Percentiles rank a stretch among this genome's conserved stretches.
Conservation (phyloP, 345 rosid species). For the Aquilaria yunnanensis region DNA sequence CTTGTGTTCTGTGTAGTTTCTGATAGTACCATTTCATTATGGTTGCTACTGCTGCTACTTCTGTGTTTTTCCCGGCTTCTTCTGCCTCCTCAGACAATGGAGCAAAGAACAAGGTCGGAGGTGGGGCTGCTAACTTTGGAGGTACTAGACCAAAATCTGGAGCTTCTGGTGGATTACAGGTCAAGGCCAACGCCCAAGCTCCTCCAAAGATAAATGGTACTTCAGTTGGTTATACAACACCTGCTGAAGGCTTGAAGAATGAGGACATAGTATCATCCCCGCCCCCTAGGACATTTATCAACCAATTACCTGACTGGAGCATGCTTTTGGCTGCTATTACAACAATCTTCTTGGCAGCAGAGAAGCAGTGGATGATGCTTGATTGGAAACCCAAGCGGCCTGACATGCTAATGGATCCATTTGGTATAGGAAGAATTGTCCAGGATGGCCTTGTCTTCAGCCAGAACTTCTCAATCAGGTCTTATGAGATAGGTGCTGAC, state of each 20-base stretch:
- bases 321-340: conserved; percentile 99
- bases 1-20: neutral
- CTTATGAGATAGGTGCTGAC: conserved; percentile 98
- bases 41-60: conserved; percentile 76
- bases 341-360: conserved; percentile 93
- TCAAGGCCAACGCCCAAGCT: conserved; percentile 86
- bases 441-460: conserved; percentile 84
- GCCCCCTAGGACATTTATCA: conserved; percentile 86
- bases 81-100: conserved; percentile 43
- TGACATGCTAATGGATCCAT: conserved; percentile 81
- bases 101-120: conserved; percentile 34
- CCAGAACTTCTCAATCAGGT: conserved; percentile 88
- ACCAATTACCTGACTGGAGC: conserved; percentile 98
- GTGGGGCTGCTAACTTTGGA: conserved; percentile 43
- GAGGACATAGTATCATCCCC: conserved; percentile 42
- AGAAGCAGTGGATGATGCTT: conserved; percentile 99
- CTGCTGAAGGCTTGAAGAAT: conserved; percentile 42
- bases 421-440: conserved; percentile 80
- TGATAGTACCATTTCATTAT: conserved; percentile 22
- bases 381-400: conserved; percentile 94
- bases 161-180: conserved; percentile 54
- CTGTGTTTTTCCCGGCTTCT: conserved; percentile 60
- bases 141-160: conserved; percentile 37
- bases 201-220: conserved; percentile 84
- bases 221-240: conserved; percentile 36